A percentile compares a stretch with the other conserved stretches of the same genome.
Evolutionary conservation across 2,329 filamentous ascomycete genomes (phyloP).

Genomic region (Nannizzia gypsea): DNA sequence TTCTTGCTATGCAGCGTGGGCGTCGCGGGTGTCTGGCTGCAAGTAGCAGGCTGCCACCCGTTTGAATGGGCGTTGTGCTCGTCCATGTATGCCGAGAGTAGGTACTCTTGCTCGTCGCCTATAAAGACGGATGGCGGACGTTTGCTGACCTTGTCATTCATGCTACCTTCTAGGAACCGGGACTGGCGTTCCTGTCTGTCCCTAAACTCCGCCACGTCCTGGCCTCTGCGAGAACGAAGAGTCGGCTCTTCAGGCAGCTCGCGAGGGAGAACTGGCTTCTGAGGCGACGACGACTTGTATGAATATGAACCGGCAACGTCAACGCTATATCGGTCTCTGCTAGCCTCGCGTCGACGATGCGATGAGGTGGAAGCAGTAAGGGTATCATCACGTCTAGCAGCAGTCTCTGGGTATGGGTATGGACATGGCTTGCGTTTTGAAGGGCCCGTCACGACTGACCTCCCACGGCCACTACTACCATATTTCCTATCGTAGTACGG

Average conservation of each 20-base stretch:
- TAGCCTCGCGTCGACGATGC: background rate
- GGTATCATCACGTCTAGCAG: background rate
- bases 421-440: slow-evolving; percentile 1
- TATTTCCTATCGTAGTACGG: background rate
- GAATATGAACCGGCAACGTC: background rate
- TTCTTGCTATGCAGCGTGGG: background rate
- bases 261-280: slow-evolving; percentile 32
- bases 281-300: slow-evolving; percentile 1
- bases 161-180: slow-evolving; percentile 64
- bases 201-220: background rate
- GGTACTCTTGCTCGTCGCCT: slow-evolving; percentile 25
- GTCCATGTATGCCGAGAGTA: slow-evolving; percentile 3
- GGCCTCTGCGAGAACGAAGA: slow-evolving; percentile 3
- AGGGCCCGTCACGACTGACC: background rate
- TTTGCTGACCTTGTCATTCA: slow-evolving; percentile 67
- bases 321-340: background rate
- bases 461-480: too few relatives aligned
- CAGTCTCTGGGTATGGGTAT: too few relatives aligned
- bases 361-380: background rate
- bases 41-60: background rate
- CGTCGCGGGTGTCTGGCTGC: background rate
- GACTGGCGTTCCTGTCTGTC: slow-evolving; percentile 30
- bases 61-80: background rate
- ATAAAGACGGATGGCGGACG: slow-evolving; percentile 59
- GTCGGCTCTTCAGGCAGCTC: background rate